These are phyloP conservation scores for Lipomyces yarrowii DNA, from an alignment of 1,139 yeast species.

Conservation along the genomic window DNA sequence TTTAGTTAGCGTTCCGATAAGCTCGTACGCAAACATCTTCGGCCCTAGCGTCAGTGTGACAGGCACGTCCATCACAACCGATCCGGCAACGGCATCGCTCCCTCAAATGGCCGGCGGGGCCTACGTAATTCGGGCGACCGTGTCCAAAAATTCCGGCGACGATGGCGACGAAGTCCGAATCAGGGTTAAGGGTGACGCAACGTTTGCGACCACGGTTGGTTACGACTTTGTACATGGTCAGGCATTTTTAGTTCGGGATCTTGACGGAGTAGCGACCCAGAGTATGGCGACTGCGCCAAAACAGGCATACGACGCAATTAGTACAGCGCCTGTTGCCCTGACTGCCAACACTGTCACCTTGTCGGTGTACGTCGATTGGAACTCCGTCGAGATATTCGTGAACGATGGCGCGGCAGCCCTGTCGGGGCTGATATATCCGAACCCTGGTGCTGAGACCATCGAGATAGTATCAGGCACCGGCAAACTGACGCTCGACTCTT, in stretches of 20 bases:
- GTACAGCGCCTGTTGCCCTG: not conserved
- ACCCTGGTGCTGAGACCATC: not conserved
- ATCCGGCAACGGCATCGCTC: not conserved
- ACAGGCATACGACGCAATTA: not conserved
- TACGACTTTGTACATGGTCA: not conserved
- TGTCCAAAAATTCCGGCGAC: not conserved
- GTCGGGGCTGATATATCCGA: not conserved
- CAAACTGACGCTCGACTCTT: not conserved
- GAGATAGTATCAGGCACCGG: not conserved
- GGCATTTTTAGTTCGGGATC: not conserved
- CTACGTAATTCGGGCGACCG: not conserved
- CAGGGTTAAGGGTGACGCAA: slow-evolving; percentile 4
- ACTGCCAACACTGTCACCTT: not conserved
- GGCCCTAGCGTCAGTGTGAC: not conserved
- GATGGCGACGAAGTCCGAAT: slow-evolving; percentile 3
- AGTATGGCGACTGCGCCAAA: not conserved
- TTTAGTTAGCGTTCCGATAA: not conserved
- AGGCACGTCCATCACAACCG: not conserved
- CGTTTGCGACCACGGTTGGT: not conserved
- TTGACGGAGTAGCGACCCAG: not conserved
- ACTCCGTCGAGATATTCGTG: not conserved
- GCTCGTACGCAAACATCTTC: not conserved
- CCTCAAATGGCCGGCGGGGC: slow-evolving; percentile 5
- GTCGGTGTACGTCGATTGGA: not conserved
- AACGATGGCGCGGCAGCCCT: not conserved